Percentiles rank a stretch among this genome's conserved stretches.
Conservation (phyloP, 257 asterid genomes). For the Fraxinus excelsior region DNA sequence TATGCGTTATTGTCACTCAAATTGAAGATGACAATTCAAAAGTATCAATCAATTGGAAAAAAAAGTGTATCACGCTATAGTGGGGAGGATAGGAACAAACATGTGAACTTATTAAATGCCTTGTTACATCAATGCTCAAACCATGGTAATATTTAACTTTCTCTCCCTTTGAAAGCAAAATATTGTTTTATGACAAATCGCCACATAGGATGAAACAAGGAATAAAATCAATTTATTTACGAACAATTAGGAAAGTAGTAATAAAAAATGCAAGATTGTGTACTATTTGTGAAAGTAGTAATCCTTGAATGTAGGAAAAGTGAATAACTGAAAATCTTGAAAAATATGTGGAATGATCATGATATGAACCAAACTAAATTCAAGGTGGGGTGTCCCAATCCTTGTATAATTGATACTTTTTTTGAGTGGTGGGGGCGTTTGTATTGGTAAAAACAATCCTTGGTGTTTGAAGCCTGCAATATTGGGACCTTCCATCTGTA, state of each 20-base stretch:
- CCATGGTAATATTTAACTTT: neutral
- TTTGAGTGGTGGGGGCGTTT: neutral
- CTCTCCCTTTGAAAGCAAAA: neutral
- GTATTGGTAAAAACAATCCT: neutral
- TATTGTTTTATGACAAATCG: too few species aligned
- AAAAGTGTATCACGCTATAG: too few species aligned
- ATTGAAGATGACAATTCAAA: too few species aligned
- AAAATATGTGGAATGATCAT: constrained; percentile 4
- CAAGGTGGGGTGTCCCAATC: neutral
- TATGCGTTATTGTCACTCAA: too few species aligned
- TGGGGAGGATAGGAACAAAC: constrained; percentile 11
- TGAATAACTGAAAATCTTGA: neutral
- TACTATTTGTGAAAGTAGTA: too few species aligned
- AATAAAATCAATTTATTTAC: too few species aligned
- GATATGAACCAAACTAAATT: neutral
- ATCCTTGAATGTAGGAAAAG: neutral
- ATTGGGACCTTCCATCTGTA: neutral
- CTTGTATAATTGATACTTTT: neutral
- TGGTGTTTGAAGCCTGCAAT: neutral
- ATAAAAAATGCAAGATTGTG: too few species aligned
- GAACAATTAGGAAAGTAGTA: too few species aligned
- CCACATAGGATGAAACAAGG: too few species aligned
- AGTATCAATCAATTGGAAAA: too few species aligned
- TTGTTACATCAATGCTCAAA: constrained; percentile 10
- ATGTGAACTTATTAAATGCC: constrained; percentile 40